Evolutionary conservation across 257 asterid species (phyloP).

Genomic region (Craterostigma plantagineum): DNA sequence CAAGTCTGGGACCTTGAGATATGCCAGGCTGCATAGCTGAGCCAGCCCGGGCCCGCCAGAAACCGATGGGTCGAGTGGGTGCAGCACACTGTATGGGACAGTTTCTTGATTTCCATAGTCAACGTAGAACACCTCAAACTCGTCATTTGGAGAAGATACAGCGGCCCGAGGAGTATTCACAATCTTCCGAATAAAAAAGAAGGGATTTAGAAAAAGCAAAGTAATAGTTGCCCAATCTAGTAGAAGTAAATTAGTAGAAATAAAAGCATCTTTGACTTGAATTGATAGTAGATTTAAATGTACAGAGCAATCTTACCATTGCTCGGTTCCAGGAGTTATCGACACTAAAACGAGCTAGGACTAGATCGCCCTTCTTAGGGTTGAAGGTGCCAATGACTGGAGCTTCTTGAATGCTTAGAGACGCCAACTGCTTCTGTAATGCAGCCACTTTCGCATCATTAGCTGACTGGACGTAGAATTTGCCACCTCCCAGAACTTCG

Average conservation of each 20-base stretch:
- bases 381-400: slow-evolving; percentile 73
- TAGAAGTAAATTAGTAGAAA: no score
- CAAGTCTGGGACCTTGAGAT: slow-evolving; percentile 56
- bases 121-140: slow-evolving; percentile 81
- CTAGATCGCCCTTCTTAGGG: slow-evolving; percentile 80
- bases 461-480: slow-evolving; percentile 69
- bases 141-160: slow-evolving; percentile 52
- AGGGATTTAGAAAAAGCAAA: background rate
- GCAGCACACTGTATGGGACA: slow-evolving; percentile 52
- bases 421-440: slow-evolving; percentile 68
- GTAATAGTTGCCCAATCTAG: no score
- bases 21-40: slow-evolving; percentile 80
- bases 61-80: slow-evolving; percentile 58
- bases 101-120: slow-evolving; percentile 93
- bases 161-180: slow-evolving; percentile 69
- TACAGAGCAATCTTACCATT: no score
- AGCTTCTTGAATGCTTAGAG: slow-evolving; percentile 63
- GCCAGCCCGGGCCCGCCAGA: slow-evolving; percentile 76
- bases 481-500: slow-evolving; percentile 83
- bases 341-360: slow-evolving; percentile 72
- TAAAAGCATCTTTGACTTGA: no score
- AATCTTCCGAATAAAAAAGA: no score
- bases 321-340: slow-evolving; percentile 99
- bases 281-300: no score
- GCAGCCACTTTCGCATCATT: slow-evolving; percentile 74